phyloP scores from a whole-genome alignment of 2,329 filamentous ascomycete genomes.

The Trichoderma sp. region DNA sequence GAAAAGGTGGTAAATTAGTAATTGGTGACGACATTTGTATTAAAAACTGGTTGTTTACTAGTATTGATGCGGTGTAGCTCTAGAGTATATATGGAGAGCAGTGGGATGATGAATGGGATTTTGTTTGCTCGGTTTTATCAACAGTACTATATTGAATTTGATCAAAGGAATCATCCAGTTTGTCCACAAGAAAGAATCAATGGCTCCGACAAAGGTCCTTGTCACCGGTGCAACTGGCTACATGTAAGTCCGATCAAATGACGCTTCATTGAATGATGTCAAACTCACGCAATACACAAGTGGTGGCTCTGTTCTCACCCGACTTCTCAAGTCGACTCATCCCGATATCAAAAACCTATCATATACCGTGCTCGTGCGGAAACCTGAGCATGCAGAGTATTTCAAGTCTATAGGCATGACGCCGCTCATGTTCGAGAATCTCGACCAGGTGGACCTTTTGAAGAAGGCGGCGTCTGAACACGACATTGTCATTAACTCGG shows the following conservation, averaged over 20 bases:
- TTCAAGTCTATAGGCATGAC: constrained; percentile 25
- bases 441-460: constrained; percentile 27
- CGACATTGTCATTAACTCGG: constrained; percentile 43
- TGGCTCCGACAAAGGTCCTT: constrained; percentile 26
- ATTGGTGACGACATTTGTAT: background rate
- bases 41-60: background rate
- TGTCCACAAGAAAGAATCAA: background rate
- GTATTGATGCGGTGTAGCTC: background rate
- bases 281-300: constrained; percentile 18
- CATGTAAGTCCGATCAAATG: constrained; percentile 20
- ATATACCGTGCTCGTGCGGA: constrained; percentile 28
- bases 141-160: background rate
- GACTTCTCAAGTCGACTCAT: constrained; percentile 24
- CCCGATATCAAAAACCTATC: constrained; percentile 21
- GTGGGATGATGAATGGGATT: background rate
- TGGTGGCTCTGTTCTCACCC: constrained; percentile 27
- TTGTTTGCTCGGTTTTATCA: background rate
- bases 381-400: constrained; percentile 27
- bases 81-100: background rate
- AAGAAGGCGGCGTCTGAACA: constrained; percentile 25
- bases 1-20: background rate
- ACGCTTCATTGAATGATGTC: too few relatives aligned
- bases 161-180: background rate
- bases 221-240: constrained; percentile 31
- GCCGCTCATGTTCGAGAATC: constrained; percentile 25